A percentile compares a stretch with the other conserved stretches of the same genome.
phyloP scores from a whole-genome alignment of 106 monocot species.

The Apostasia shenzhenica region DNA sequence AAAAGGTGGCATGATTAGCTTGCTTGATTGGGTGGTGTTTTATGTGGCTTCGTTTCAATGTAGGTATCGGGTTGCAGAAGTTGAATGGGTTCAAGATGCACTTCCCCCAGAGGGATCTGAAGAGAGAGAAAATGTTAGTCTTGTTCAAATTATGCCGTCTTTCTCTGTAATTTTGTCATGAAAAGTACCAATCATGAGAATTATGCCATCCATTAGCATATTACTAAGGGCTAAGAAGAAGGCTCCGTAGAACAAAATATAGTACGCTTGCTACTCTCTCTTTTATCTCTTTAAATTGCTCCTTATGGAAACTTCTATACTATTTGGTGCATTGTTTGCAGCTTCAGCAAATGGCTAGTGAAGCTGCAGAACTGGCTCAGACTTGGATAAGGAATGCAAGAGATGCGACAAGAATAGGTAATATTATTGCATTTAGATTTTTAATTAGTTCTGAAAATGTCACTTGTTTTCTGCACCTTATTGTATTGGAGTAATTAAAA shows the following conservation, averaged over 20 bases:
- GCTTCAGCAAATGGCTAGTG: conserved; percentile 43
- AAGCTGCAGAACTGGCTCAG: conserved; percentile 54
- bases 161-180: not conserved
- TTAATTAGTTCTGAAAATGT: not conserved
- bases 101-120: conserved; percentile 46
- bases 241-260: no score
- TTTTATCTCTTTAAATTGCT: not conserved
- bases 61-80: conserved; percentile 91
- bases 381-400: conserved; percentile 47
- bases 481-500: not conserved
- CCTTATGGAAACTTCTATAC: not conserved
- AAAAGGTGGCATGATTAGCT: not conserved
- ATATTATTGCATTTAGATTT: not conserved
- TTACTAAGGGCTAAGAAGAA: not conserved
- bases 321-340: conserved; percentile 14
- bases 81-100: conserved; percentile 84
- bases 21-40: conserved; percentile 3
- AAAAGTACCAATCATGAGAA: not conserved
- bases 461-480: not conserved
- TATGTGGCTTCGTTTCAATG: not conserved
- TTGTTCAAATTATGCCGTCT: not conserved
- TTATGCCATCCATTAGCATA: not conserved
- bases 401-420: conserved; percentile 54
- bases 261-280: not conserved
- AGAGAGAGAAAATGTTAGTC: conserved; percentile 70